These are phyloP conservation scores for Celoporthe dispersa DNA, from an alignment of 2,329 filamentous ascomycete species.

Conservation along the genomic window DNA sequence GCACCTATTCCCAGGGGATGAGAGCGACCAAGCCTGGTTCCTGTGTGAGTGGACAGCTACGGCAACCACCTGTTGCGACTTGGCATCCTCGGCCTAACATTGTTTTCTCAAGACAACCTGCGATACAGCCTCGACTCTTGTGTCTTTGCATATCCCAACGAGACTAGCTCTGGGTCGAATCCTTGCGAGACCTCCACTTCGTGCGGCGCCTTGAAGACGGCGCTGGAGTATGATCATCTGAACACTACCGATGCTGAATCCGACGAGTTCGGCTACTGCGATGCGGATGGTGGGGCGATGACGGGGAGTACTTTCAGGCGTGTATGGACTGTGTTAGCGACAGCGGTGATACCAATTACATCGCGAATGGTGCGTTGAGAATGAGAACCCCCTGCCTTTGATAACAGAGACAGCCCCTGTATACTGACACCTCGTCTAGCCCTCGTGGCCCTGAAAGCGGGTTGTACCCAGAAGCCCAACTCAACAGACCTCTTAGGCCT, in stretches of 20 bases:
- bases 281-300: conserved; percentile 44
- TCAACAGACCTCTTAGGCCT: conserved; percentile 44
- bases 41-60: conserved; percentile 49
- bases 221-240: conserved; percentile 45
- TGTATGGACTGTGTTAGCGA: conserved; percentile 54
- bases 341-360: conserved; percentile 45
- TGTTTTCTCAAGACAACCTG: conserved; percentile 53
- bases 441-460: conserved; percentile 55
- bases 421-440: conserved; percentile 39
- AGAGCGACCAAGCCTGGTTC: conserved; percentile 61
- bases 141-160: conserved; percentile 57
- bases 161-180: conserved; percentile 46
- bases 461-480: conserved; percentile 52
- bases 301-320: conserved; percentile 40
- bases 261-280: conserved; percentile 28
- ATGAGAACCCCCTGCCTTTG: background rate
- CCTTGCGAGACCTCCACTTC: conserved; percentile 57
- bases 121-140: conserved; percentile 58
- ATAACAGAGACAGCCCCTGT: background rate
- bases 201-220: conserved; percentile 50
- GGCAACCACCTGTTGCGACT: background rate
- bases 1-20: conserved; percentile 49
- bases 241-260: conserved; percentile 4
- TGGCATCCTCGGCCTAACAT: background rate
- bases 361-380: conserved; percentile 54